Base-by-base conservation (phyloP, 2,329 filamentous ascomycete species). In the Dactylellina haptotyla region DNA sequence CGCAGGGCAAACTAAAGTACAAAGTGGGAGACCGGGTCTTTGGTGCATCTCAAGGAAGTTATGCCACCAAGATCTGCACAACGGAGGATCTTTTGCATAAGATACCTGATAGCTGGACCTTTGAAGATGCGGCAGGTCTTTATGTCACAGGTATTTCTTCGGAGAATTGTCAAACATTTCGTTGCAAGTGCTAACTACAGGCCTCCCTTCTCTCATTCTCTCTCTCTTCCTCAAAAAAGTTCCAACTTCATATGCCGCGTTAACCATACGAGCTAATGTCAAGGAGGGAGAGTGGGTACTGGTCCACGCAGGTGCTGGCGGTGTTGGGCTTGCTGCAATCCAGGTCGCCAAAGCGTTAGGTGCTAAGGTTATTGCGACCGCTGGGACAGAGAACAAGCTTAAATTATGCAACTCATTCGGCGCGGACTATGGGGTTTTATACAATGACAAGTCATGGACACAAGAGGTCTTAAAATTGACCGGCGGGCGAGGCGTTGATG, bases 271-370 rank as follows among this genome's bases (percentile, higher is more conserved):
- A 53, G 94, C 92, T 0, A 85, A 87, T 2, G 84, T 97, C 43
- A 89, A 92, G 81, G 82, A 86, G 39, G 93, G 93, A 0, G 94
- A 98, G 78, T 90, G 87, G 81, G 93, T 97, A 1, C 87, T 98
- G 6, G 88, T 98, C 12, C 94, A 98, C 79, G 94, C 94, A 0
- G 94, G 93, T 0, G 94, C 94, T 0, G 94, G 94, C 1, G 94
- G 94, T 14, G 94, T 97, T 9, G 94, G 94, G 0, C 83, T 97
- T 1, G 92, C 93, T 1, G 94, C 94, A 3, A 93, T 98, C 23
- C 94, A 97, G 81, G 88, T 98, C 73, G 94, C 94, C 26, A 97
- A 97, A 82, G 94, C 93, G 0, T 89, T 90, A 57, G 94, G 94
- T 4, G 94, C 94, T 8, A 95, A 86, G 2, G 94, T 98, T n/a